These are phyloP conservation scores for Solanum neorickii DNA, from an alignment of 257 asterid genomes.

Conservation along the genomic window DNA sequence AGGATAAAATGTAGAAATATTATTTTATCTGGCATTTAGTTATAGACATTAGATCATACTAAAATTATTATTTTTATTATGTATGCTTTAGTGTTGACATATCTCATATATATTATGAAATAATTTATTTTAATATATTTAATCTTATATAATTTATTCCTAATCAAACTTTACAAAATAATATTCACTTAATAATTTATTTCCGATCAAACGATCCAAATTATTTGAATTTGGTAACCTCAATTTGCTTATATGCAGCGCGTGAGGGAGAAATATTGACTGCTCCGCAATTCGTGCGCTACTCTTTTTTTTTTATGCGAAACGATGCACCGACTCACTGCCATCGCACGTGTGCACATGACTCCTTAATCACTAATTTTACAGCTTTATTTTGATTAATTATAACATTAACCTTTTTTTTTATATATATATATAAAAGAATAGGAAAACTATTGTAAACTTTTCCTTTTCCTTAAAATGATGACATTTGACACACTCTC, in stretches of 20 bases:
- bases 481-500: background rate
- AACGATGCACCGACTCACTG: conserved; percentile 88
- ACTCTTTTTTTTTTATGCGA: conserved; percentile 22
- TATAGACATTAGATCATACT: no score
- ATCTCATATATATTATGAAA: no score
- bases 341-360: conserved; percentile 81
- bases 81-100: no score
- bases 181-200: no score
- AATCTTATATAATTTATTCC: no score
- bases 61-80: accelerated
- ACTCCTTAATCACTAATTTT: conserved; percentile 31
- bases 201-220: accelerated
- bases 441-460: background rate
- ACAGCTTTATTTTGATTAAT: conserved; percentile 7
- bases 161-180: no score
- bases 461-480: background rate
- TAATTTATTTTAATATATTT: no score
- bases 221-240: background rate
- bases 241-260: background rate
- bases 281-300: conserved; percentile 78
- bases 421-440: no score
- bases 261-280: conserved; percentile 9
- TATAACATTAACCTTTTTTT: background rate
- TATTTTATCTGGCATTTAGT: background rate
- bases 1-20: no score